Base-by-base conservation (phyloP, 495 filamentous ascomycete species). In the Penicillium cinerascens region DNA sequence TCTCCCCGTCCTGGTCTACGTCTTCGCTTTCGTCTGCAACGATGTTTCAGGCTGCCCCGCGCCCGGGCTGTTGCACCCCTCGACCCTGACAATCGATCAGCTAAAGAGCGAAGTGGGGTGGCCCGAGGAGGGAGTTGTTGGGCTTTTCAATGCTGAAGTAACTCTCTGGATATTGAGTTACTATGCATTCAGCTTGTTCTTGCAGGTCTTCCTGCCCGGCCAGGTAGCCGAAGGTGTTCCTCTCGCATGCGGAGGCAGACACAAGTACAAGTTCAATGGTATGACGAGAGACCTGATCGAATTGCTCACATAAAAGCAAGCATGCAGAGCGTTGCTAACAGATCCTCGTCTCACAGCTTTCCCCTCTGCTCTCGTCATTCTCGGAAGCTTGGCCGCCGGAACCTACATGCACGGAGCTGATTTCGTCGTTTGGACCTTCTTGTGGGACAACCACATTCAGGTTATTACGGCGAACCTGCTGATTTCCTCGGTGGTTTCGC, bases 181-280 rank as follows among this genome's bases (percentile, higher is more conserved):
- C 75, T 96, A 92, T 65, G 65, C 85, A 18, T 77, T 92, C 64
- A 89, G 82, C 56, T 72, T 92, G 44, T 68, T 87, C 21, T 68
- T 97, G 45, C 84, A 95, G 67, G 74, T 83, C 37, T 71, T 92
- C 43, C 78, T 98, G 11, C 95, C 93, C 2, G 92, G 87, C 6
- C 76, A 84, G 42, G 85, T 85, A 56, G 74, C 75, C 0, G 74
- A 89, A 39, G 92, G 93, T 7, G 84, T 84, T 13, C 69, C 82
- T 57, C 70, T 97, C 58, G 71, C 75, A 4, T 82, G 79, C 53
- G 89, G 91, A 36, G 88, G 86, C 36, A 80, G 81, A 44, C 71
- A 93, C 47, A 91, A 86, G 66, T 97, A 97, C 71, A 88, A 88
- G 53, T 85, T 96, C 70, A 97, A 97, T 77, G 78, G 88, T 93